phyloP scores from a whole-genome alignment of 2,329 filamentous ascomycete genomes.

The Exserohilum rostratum region DNA sequence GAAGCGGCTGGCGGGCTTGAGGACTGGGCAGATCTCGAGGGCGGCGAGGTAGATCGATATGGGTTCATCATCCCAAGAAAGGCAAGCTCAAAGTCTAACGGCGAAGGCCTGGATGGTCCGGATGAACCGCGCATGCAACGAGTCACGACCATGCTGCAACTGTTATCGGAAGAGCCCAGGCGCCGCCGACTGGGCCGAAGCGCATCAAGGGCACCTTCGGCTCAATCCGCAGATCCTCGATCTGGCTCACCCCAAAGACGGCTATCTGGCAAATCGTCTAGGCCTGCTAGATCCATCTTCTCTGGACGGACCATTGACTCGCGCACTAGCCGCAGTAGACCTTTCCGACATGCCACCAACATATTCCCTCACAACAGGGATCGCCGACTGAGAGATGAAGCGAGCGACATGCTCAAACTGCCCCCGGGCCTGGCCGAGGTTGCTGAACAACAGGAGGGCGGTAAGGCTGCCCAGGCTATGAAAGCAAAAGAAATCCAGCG shows the following conservation, averaged over 20 bases:
- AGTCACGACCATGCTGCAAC: slow-evolving; percentile 64
- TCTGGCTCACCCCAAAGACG: slow-evolving; percentile 48
- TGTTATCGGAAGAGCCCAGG: slow-evolving; percentile 63
- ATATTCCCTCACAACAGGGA: slow-evolving; percentile 60
- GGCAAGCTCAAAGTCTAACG: slow-evolving; percentile 39
- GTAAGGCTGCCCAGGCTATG: slow-evolving; percentile 55
- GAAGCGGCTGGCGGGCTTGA: slow-evolving; percentile 69
- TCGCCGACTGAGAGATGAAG: slow-evolving; percentile 63
- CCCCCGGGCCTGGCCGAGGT: slow-evolving; percentile 59
- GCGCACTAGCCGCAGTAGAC: slow-evolving; percentile 45
- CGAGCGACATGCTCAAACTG: slow-evolving; percentile 68
- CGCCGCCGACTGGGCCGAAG: slow-evolving; percentile 59
- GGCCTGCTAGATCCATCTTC: slow-evolving; percentile 49
- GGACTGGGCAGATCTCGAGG: slow-evolving; percentile 67
- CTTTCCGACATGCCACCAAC: slow-evolving; percentile 60
- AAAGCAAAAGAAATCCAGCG: slow-evolving; percentile 66
- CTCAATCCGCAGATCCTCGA: slow-evolving; percentile 46
- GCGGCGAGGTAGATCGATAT: slow-evolving; percentile 67
- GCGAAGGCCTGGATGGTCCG: slow-evolving; percentile 36
- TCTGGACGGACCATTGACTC: slow-evolving; percentile 52
- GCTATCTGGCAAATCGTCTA: slow-evolving; percentile 52
- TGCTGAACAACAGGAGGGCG: slow-evolving; percentile 53
- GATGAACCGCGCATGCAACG: slow-evolving; percentile 57
- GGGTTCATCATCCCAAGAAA: slow-evolving; percentile 64
- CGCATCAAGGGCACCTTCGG: slow-evolving; percentile 55